Evolutionary conservation across 305 asterid genomes (phyloP), one percentile per base, ranked within the genome.

Genomic region (Stenogyne calaminthoides): DNA sequence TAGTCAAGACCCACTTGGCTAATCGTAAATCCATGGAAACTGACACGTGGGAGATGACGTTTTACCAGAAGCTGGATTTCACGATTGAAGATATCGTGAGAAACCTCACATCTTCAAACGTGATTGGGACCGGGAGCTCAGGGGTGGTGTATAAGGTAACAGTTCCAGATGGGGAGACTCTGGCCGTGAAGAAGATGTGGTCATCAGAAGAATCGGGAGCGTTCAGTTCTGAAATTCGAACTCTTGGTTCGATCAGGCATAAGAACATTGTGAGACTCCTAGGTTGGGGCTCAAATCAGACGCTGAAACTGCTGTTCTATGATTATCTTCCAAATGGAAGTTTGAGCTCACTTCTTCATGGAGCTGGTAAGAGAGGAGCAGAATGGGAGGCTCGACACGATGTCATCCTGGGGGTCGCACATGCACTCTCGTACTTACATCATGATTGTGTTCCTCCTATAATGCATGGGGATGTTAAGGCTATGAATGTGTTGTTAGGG

Each of bases 141-240:
- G 99, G 98, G 7, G 99, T 95, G 8, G 99, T 95, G 36, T 95
- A 92, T 47, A 80, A 84, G 80, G 98, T 95, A 32, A 87, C 78
- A 47, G 82, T 80, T 11, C 90, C 88, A 7, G 85, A 75, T 40
- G 97, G 99, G 77, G 90, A 72, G 75, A 81, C 85, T 14, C 71
- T 95, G 15, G 99, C 99, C 0, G 96, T 95, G 62, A 95, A 95
- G 78, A 92, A 95, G 79, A 92, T 95, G 98, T 95, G 99, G 98
- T 90, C 99, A 11, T 77, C 94, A 2, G 96, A 92, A 40, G 96
- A 84, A 82, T 80, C 94, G 5, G 96, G 87, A 14, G 92, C 94
- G 2, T 95, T 95, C 69, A 58, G 74, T 37, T 92, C 97, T 5
- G 99, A 95, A 78, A 95, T 92, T 47, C 86, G 66, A 62, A 92